phyloP scores from a whole-genome alignment of 441 rosid genomes.

The Gossypium laxum region DNA sequence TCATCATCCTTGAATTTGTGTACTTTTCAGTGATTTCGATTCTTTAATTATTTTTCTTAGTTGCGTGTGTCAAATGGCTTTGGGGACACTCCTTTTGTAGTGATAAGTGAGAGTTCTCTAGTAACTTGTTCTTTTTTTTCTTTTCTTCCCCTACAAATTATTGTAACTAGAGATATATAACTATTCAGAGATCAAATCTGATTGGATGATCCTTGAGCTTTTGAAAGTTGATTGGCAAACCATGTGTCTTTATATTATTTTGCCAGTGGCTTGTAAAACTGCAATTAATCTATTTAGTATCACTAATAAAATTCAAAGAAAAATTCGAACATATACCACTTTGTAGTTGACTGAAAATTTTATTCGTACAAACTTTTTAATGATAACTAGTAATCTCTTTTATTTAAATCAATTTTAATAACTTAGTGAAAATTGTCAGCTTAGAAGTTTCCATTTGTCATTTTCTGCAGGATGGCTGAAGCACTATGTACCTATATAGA shows the following conservation, averaged over 20 bases:
- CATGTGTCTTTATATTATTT: not conserved
- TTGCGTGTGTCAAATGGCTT: not conserved
- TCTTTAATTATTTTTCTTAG: not conserved
- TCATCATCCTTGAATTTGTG: not conserved
- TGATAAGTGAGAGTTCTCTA: not conserved
- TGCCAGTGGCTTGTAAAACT: not conserved
- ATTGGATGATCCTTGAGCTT: not conserved
- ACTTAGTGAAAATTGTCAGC: not conserved
- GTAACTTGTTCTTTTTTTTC: not conserved
- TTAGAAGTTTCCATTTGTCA: conserved; percentile 5
- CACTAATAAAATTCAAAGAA: not conserved
- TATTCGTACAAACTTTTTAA: not conserved
- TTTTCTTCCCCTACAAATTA: not conserved
- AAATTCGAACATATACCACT: not conserved
- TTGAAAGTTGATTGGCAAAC: not conserved
- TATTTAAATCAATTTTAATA: not conserved
- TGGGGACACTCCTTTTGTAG: not conserved
- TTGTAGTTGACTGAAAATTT: not conserved
- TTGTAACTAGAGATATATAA: not conserved
- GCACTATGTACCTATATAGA: conserved; percentile 64
- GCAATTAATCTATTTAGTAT: not conserved
- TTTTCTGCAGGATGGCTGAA: conserved; percentile 66
- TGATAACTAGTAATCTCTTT: not conserved
- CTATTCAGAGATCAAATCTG: not conserved
- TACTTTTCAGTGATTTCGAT: not conserved